Conservation (phyloP, 345 rosid species). For the Aquilaria malaccensis region DNA sequence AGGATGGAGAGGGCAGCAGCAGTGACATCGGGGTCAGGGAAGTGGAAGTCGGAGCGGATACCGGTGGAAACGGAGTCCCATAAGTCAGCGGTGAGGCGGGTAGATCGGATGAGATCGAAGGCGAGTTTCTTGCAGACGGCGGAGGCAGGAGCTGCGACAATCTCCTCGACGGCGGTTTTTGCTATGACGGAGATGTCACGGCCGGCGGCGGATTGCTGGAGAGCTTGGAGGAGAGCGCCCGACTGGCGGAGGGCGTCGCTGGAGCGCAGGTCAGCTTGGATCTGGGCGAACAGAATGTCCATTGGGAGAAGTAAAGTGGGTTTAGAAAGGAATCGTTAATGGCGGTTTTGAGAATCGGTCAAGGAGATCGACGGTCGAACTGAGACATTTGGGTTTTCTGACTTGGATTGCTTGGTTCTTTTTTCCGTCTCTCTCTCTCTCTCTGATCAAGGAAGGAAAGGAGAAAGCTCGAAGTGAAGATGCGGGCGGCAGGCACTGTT, state of each 20-base stretch:
- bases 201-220: slow-evolving; percentile 96
- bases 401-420: too few relatives aligned
- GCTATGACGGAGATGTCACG: slow-evolving; percentile 86
- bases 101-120: slow-evolving; percentile 91
- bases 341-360: too few relatives aligned
- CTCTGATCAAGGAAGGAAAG: too few relatives aligned
- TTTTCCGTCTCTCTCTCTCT: too few relatives aligned
- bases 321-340: too few relatives aligned
- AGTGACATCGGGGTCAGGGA: slow-evolving; percentile 93
- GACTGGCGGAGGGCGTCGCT: slow-evolving; percentile 95
- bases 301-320: slow-evolving; percentile 17
- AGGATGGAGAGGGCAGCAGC: slow-evolving; percentile 88
- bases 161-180: slow-evolving; percentile 91
- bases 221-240: slow-evolving; percentile 86
- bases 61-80: slow-evolving; percentile 89
- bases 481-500: too few relatives aligned
- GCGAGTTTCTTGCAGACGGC: slow-evolving; percentile 98
- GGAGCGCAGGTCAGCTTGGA: slow-evolving; percentile 99
- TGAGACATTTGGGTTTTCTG: too few relatives aligned
- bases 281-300: slow-evolving; percentile 97
- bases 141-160: slow-evolving; percentile 84
- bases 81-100: slow-evolving; percentile 89
- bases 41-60: slow-evolving; percentile 75
- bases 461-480: too few relatives aligned
- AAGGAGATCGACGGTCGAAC: too few relatives aligned